phyloP scores from a whole-genome alignment of 2,329 filamentous ascomycete genomes.

The Aspergillus sp. region DNA sequence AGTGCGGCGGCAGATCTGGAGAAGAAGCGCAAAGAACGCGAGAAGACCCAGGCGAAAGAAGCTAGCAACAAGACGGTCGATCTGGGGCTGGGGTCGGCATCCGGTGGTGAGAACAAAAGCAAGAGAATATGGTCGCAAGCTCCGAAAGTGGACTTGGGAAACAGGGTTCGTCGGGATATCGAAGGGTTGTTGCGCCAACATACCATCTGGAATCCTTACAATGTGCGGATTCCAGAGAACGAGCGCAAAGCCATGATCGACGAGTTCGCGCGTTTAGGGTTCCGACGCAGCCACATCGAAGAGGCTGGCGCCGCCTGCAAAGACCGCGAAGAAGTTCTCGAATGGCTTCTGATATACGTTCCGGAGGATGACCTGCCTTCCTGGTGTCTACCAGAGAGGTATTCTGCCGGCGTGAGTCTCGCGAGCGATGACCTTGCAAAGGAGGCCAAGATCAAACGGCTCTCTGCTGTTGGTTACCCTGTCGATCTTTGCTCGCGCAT shows the following conservation, averaged over 20 bases:
- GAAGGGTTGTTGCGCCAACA: slow-evolving; percentile 76
- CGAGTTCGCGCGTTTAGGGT: slow-evolving; percentile 76
- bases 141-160: slow-evolving; percentile 91
- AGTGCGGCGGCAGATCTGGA: slow-evolving; percentile 72
- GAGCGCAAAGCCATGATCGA: slow-evolving; percentile 64
- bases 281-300: slow-evolving; percentile 83
- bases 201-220: slow-evolving; percentile 84
- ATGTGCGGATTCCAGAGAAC: slow-evolving; percentile 60
- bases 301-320: slow-evolving; percentile 87
- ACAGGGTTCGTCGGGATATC: slow-evolving; percentile 72
- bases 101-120: slow-evolving; percentile 41
- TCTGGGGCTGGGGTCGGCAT: slow-evolving; percentile 44
- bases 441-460: slow-evolving; percentile 78
- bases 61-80: slow-evolving; percentile 52
- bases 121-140: slow-evolving; percentile 78
- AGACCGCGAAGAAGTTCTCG: slow-evolving; percentile 85
- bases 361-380: slow-evolving; percentile 93
- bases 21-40: slow-evolving; percentile 74
- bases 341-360: slow-evolving; percentile 95
- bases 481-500: slow-evolving; percentile 77
- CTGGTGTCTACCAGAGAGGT: slow-evolving; percentile 90
- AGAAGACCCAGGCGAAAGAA: slow-evolving; percentile 62
- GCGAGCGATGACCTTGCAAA: slow-evolving; percentile 76
- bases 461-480: slow-evolving; percentile 82
- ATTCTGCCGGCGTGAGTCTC: slow-evolving; percentile 85